phyloP scores from a whole-genome alignment of 352 stramenopile species.

The Globisporangium acanthophoron region DNA sequence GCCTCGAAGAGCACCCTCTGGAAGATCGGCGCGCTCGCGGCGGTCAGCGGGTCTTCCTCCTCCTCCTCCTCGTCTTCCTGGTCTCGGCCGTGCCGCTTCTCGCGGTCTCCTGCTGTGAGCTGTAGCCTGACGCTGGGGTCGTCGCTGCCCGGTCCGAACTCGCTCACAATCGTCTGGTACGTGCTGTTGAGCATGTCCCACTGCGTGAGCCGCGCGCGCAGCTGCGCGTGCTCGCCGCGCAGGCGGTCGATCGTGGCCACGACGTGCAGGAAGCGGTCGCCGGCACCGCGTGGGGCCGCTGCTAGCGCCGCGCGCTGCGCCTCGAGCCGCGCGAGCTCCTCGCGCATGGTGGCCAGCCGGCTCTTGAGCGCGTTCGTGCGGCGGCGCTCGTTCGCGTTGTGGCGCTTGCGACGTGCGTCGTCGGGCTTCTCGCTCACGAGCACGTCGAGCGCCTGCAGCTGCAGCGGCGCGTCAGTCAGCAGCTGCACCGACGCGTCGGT shows the following conservation, averaged over 20 bases:
- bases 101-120: neutral
- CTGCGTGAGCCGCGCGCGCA: constrained; percentile 23
- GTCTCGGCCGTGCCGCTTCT: neutral
- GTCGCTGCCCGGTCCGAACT: constrained; percentile 14
- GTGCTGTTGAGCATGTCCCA: constrained; percentile 54
- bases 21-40: constrained; percentile 32
- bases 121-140: neutral
- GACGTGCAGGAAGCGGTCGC: constrained; percentile 23
- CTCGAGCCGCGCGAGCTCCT: constrained; percentile 42
- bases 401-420: constrained; percentile 38
- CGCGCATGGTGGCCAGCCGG: constrained; percentile 37
- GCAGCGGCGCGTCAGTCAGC: constrained; percentile 1
- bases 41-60: constrained; percentile 8
- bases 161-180: constrained; percentile 46
- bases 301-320: constrained; percentile 19
- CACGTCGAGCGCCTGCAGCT: constrained; percentile 8
- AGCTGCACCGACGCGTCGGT: constrained; percentile 1
- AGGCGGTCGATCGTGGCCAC: constrained; percentile 45
- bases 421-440: neutral
- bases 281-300: constrained; percentile 2
- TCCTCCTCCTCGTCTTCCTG: neutral
- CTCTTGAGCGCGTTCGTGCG: constrained; percentile 53
- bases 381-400: constrained; percentile 58
- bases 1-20: constrained; percentile 40
- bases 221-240: constrained; percentile 29